Conservation (phyloP, 371 early-diverging fungal species). For the Mucor plumbeus region DNA sequence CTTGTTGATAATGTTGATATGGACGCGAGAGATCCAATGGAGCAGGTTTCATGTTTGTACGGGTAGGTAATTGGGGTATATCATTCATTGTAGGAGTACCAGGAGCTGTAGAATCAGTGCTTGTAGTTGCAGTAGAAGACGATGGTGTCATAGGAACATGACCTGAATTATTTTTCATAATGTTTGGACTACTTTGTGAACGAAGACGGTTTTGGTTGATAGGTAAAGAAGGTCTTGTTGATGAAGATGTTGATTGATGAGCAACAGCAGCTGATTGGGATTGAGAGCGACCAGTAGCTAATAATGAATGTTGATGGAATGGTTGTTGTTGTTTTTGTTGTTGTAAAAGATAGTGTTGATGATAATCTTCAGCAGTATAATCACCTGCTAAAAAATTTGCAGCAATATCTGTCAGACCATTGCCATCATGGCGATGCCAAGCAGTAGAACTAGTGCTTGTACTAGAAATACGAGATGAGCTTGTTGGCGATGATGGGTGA, state of each 20-base stretch:
- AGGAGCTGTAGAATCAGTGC: conserved; percentile 7
- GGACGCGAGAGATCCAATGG: conserved; percentile 30
- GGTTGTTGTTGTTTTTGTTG: conserved; percentile 4
- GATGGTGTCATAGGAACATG: conserved; percentile 7
- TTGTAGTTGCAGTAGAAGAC: not conserved
- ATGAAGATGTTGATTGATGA: not conserved
- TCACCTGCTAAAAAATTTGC: conserved; percentile 39
- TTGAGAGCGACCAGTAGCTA: conserved; percentile 42
- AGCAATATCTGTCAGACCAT: conserved; percentile 44
- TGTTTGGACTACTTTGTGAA: conserved; percentile 72
- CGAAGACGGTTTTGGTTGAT: conserved; percentile 57
- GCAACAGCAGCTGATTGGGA: conserved; percentile 47
- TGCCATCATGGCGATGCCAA: conserved; percentile 40
- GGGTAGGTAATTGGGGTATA: conserved; percentile 11
- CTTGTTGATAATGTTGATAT: conserved; percentile 11
- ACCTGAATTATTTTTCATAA: conserved; percentile 41
- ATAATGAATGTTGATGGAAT: conserved; percentile 18
- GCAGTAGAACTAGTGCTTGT: conserved; percentile 29
- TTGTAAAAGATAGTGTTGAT: conserved; percentile 17
- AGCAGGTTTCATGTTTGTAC: conserved; percentile 12
- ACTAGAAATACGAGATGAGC: conserved; percentile 46
- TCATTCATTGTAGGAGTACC: not conserved
- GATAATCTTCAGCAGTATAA: conserved; percentile 18
- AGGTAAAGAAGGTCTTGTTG: conserved; percentile 16
- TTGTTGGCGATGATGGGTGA: conserved; percentile 65